These are phyloP conservation scores for Alternaria sp. DNA, from an alignment of 2,329 filamentous ascomycete genomes.

Conservation along the genomic window DNA sequence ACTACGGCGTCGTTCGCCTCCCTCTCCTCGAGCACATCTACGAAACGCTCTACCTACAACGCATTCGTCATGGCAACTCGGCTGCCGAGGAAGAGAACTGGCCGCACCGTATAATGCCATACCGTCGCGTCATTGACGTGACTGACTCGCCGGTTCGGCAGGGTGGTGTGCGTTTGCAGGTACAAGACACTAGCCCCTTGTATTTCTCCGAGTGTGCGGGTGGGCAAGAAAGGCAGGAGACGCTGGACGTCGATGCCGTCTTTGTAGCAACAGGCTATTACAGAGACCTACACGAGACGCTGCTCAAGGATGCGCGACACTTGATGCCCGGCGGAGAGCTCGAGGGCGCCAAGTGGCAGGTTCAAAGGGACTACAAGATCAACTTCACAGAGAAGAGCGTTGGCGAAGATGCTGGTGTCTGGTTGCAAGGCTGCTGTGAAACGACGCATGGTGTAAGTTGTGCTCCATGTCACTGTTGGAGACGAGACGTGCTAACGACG, in stretches of 20 bases:
- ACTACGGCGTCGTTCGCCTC: slow-evolving; percentile 94
- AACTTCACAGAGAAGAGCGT: slow-evolving; percentile 74
- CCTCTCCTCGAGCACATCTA: slow-evolving; percentile 89
- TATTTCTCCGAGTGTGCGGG: slow-evolving; percentile 44
- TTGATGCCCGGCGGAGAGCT: slow-evolving; percentile 67
- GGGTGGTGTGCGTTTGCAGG: slow-evolving; percentile 51
- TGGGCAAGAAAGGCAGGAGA: slow-evolving; percentile 61
- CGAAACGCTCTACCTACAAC: slow-evolving; percentile 86
- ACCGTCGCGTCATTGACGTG: slow-evolving; percentile 71
- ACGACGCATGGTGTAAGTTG: slow-evolving; percentile 84
- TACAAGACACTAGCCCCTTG: slow-evolving; percentile 61
- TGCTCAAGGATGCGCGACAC: slow-evolving; percentile 71
- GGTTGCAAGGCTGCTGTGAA: slow-evolving; percentile 95
- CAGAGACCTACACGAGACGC: slow-evolving; percentile 77
- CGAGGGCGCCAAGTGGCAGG: slow-evolving; percentile 64
- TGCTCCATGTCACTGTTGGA: background rate
- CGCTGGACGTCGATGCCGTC: slow-evolving; percentile 78
- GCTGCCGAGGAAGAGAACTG: slow-evolving; percentile 71
- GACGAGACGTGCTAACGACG: slow-evolving; percentile 16
- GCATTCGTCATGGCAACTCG: slow-evolving; percentile 68
- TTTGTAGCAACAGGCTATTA: slow-evolving; percentile 89
- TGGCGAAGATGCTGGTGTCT: slow-evolving; percentile 78
- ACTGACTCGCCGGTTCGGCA: slow-evolving; percentile 55
- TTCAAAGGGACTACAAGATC: slow-evolving; percentile 81
- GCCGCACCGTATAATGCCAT: slow-evolving; percentile 81